Evolutionary conservation across 2,329 filamentous ascomycete genomes (phyloP).

Genomic region (Penicillium freii): DNA sequence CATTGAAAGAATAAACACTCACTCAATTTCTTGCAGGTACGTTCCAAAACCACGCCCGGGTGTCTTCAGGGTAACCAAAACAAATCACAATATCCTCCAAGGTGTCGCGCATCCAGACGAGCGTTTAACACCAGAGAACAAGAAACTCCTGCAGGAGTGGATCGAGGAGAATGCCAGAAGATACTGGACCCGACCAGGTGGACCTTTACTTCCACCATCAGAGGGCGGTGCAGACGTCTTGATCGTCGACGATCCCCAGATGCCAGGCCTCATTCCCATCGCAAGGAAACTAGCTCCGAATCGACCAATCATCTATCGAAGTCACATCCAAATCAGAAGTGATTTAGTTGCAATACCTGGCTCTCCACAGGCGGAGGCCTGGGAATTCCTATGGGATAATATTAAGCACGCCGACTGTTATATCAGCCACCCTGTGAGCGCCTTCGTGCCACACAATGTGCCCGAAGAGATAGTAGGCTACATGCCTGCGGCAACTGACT

Average conservation of each 20-base stretch:
- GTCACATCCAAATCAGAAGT: conserved; percentile 77
- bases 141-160: conserved; percentile 66
- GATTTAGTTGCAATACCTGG: conserved; percentile 65
- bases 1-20: not conserved
- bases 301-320: conserved; percentile 76
- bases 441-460: conserved; percentile 70
- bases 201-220: conserved; percentile 62
- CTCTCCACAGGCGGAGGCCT: conserved; percentile 69
- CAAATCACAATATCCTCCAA: conserved; percentile 84
- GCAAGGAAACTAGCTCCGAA: conserved; percentile 69
- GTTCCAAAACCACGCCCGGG: conserved; percentile 77
- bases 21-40: conserved; percentile 45
- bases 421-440: conserved; percentile 75
- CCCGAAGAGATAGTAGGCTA: conserved; percentile 67
- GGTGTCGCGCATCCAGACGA: conserved; percentile 67
- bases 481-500: conserved; percentile 78
- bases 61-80: conserved; percentile 81
- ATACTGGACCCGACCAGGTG: conserved; percentile 69
- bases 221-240: conserved; percentile 75
- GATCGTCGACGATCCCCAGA: conserved; percentile 79
- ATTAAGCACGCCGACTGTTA: conserved; percentile 73
- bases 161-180: conserved; percentile 69
- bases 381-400: conserved; percentile 71
- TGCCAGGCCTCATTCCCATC: conserved; percentile 73
- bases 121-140: conserved; percentile 62